Conservation (phyloP, 2,329 filamentous ascomycete genomes). For the Acephala macrosclerotiorum region DNA sequence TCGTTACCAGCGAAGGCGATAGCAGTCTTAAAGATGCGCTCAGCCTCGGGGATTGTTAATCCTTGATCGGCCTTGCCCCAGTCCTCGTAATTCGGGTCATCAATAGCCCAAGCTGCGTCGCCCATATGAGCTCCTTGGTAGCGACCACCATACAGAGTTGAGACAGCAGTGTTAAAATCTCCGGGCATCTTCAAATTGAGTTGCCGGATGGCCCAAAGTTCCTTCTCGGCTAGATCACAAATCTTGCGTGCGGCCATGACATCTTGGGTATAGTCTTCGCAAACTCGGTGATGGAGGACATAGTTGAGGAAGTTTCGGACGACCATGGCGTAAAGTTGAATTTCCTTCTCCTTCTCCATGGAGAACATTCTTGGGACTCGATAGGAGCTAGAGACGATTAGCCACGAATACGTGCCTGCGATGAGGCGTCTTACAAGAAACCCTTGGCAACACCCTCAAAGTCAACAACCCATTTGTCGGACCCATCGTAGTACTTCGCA, state of each 20-base stretch:
- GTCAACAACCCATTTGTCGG: conserved; percentile 76
- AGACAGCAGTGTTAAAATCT: conserved; percentile 79
- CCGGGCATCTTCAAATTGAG: conserved; percentile 70
- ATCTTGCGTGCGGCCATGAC: conserved; percentile 70
- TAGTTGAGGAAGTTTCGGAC: conserved; percentile 91
- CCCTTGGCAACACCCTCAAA: conserved; percentile 80
- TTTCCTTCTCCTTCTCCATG: conserved; percentile 58
- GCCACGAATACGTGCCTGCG: not conserved
- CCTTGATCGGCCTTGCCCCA: conserved; percentile 33
- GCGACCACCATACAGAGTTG: conserved; percentile 68
- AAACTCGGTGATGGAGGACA: conserved; percentile 83
- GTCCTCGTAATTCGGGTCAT: conserved; percentile 37
- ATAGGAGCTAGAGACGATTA: conserved; percentile 53
- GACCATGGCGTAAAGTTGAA: conserved; percentile 70
- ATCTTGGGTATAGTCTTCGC: conserved; percentile 77
- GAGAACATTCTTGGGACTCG: conserved; percentile 63
- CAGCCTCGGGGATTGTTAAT: conserved; percentile 48
- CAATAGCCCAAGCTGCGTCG: conserved; percentile 25
- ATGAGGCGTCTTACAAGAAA: conserved; percentile 69
- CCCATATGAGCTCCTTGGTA: conserved; percentile 32
- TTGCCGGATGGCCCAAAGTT: conserved; percentile 67
- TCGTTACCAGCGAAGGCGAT: conserved; percentile 49
- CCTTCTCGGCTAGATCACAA: conserved; percentile 70
- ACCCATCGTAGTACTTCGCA: conserved; percentile 58
- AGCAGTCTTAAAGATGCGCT: conserved; percentile 52